phyloP scores from a whole-genome alignment of 371 early-diverging fungal genomes.

The Rhizopus microsporus region DNA sequence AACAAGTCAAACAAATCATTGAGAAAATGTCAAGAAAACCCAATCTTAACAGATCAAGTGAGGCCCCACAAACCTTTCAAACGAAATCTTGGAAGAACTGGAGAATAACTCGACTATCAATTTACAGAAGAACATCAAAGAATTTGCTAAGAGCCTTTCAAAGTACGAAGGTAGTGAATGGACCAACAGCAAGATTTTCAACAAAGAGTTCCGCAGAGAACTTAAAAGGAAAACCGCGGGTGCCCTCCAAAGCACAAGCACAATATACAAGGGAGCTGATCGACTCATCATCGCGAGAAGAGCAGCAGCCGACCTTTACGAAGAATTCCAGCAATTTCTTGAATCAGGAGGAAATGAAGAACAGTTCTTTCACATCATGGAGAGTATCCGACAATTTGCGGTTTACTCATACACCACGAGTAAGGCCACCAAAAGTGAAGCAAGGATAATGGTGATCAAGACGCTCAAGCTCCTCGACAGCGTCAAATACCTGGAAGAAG shows the following conservation, averaged over 20 bases:
- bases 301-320: neutral
- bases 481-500: neutral
- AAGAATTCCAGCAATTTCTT: neutral
- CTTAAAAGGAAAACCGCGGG: neutral
- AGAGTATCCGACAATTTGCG: neutral
- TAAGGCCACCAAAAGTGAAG: neutral
- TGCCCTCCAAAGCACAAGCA: neutral
- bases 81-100: neutral
- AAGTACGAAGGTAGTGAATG: neutral
- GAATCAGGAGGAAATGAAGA: neutral
- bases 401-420: neutral
- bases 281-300: neutral
- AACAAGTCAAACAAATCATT: too few relatives aligned
- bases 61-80: too few relatives aligned
- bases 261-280: neutral
- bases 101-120: neutral
- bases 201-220: neutral
- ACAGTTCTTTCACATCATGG: neutral
- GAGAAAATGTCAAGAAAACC: too few relatives aligned
- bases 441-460: neutral
- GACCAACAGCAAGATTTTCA: neutral
- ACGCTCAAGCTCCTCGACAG: neutral
- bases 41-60: too few relatives aligned
- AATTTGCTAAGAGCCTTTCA: neutral
- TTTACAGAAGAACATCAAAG: neutral